A percentile compares a stretch with the other conserved stretches of the same genome.
Evolutionary conservation across 225 moss, liverwort and hornwort species (phyloP).

Genomic region (Neckera pumila): DNA sequence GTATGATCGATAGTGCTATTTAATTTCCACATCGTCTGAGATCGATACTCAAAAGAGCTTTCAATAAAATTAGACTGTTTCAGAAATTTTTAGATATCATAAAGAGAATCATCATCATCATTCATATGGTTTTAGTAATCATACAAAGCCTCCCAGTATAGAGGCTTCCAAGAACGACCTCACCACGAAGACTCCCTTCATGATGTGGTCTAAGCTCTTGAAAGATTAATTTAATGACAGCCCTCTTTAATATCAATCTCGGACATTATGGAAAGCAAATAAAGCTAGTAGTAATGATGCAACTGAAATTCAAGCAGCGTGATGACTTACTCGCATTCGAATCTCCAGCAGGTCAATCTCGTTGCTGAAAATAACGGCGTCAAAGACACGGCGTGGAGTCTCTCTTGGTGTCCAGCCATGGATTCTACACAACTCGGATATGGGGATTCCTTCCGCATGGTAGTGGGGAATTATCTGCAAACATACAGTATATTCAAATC

Average conservation of each 20-base stretch:
- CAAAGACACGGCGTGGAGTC: constrained; percentile 63
- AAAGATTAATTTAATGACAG: background rate
- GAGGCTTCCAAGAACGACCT: background rate
- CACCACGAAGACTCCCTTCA: background rate
- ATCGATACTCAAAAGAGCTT: background rate
- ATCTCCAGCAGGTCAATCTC: constrained; percentile 78
- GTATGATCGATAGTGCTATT: background rate
- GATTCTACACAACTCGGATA: constrained; percentile 41
- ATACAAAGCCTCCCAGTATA: too few species aligned
- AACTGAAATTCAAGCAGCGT: background rate
- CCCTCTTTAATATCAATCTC: background rate
- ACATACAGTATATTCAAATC: background rate
- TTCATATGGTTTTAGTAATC: background rate
- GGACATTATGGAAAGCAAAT: background rate
- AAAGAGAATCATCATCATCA: background rate
- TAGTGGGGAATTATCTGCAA: constrained; percentile 51
- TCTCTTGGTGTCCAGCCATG: constrained; percentile 54
- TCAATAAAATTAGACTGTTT: background rate
- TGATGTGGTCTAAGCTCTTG: background rate
- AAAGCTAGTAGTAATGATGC: background rate
- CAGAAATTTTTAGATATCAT: background rate
- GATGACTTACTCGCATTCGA: constrained; percentile 32
- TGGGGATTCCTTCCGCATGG: constrained; percentile 43
- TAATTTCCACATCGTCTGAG: background rate
- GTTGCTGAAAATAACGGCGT: constrained; percentile 73